Base-by-base conservation (phyloP, 768 basidiomycete species). In the Trametopsis cervina region DNA sequence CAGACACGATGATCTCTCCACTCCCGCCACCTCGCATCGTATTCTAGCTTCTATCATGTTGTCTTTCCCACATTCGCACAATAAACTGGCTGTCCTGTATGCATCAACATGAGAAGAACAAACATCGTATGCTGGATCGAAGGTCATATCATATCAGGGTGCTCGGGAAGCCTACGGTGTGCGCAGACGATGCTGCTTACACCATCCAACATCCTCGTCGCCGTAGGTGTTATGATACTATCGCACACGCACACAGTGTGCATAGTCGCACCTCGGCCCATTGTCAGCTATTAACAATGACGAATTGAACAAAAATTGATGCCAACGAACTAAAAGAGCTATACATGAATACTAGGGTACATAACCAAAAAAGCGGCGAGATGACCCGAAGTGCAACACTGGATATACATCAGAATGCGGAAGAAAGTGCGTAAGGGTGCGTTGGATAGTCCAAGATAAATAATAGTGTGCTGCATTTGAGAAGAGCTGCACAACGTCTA, bases 1-100 rank as follows among this genome's bases (percentile, higher is more conserved):
- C 39, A 47, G 46, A 40, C 46, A 40, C 46, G 46, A 39, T 47
- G 46, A 47, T 47, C n/a, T n/a, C n/a, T n/a, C n/a, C n/a, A 10
- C 45, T 37, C 35, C 25, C 4, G 18, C 18, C 36, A 37, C 25
- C 18, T 9, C 21, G 10, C 45, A 47, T 46, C 29, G 29, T 33
- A 33, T 33, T 33, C 29, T 33, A 7, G 29, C 29, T 15, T 3
- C 35, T 13, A 17, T 20, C 39, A 40, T 7, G 46, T 41, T 25
- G 5, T 41, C 12, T 12, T 23, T 20, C 15, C 29, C 29, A 33
- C 29, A 33, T 33, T 15, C 11, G 41, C 10, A 13, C 29, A 33
- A 33, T 33, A 7, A 33, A 15, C 29, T 15, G 29, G 29, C 15
- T 33, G 29, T 33, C 29, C 29, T 33, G 29, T 33, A 33, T 33